Base-by-base conservation (phyloP, 1,284 basidiomycete genomes). In the Fistulinella staudtii region DNA sequence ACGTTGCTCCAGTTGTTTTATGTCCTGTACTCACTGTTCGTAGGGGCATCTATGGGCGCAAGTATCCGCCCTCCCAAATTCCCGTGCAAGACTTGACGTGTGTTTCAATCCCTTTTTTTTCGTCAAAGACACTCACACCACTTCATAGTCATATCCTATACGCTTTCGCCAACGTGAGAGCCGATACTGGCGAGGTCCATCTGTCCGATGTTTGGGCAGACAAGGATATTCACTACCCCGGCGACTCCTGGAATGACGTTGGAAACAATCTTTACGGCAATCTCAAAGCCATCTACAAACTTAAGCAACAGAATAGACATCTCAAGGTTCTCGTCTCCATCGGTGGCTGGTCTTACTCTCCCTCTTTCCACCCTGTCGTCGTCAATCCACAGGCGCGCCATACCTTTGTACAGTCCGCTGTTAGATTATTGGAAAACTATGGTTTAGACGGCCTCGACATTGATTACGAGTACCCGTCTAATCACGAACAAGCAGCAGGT, bases 21-120 rank as follows among this genome's bases (percentile, higher is more conserved):
- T 41, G 23, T 20, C 22, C 41, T 18, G 30, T 13, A 48, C 46
- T 45, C 33, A 52, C 42, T 45, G 56, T 25, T 46, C 13, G 38
- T 35, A 87, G 93, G 93, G 93, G 90, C n/a, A 96, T 96, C 41
- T 97, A 96, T 64, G 93, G 80, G 30, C 80, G 92, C 54, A 93
- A 93, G 67, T 95, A 78, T 55, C 83, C 81, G 27, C 92, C 92
- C 3, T 82, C 82, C 10, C 62, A 80, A 41, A 93, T 97, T 46
- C 93, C 93, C 8, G 76, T 68, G 2, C 65, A 85, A 25, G 80
- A 93, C 58, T 77, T 98, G 54, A 97, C 93, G 73, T 95, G 78
- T 60, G 82, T 80, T 27, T 41, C 15, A 10, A 39, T 40, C 25
- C 5, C 27, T 3, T 35, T 30, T 14, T 24, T 15, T 18, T 8